Evolutionary conservation across 2,329 filamentous ascomycete species (phyloP), one percentile per base, ranked within the genome.

Genomic region (Trichoderma lentiforme): DNA sequence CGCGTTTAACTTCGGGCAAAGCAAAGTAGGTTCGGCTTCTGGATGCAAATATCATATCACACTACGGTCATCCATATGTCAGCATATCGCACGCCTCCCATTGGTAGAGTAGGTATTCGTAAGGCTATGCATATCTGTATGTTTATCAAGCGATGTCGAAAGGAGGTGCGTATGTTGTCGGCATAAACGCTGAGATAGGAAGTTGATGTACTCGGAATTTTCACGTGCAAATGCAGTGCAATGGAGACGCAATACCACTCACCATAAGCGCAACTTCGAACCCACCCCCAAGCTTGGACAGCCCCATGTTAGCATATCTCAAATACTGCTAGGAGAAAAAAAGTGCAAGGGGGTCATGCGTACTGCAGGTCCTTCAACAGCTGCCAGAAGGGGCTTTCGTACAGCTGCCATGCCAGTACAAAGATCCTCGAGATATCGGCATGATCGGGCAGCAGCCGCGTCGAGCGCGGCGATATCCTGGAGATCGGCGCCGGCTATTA

Each of bases 331-430:
- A 56, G 43, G 63, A 70, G 28, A 60, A 51, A 61, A 51, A 30
- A 21, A 30, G 34, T 36, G 21, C 15, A 15, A 53, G 64, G 30
- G 56, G 32, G 43, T 70, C 61, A 28, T 73, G 80, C 85, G 80
- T 75, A 86, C 85, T 74, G 86, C 85, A 77, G 84, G 82, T 63
- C 86, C 85, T 74, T 85, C 82, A 26, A 87, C 84, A 24, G 84
- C 84, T 11, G 85, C 85, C 70, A 87, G 80, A 61, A 86, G 74
- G 3, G 85, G 86, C 75, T 87, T 87, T 34, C 79, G 78, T 66
- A 81, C 77, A 68, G 76, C 76, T 56, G 74, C 73, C 76, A 82
- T 77, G 72, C 78, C 80, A 65, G 75, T 62, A 67, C 80, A 81
- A 62, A 87, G 81, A 74, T 86, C 81, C 76, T 83, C 80, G 24